Conservation (phyloP, 2,329 filamentous ascomycete species). For the Ceratocystis harringtonii region DNA sequence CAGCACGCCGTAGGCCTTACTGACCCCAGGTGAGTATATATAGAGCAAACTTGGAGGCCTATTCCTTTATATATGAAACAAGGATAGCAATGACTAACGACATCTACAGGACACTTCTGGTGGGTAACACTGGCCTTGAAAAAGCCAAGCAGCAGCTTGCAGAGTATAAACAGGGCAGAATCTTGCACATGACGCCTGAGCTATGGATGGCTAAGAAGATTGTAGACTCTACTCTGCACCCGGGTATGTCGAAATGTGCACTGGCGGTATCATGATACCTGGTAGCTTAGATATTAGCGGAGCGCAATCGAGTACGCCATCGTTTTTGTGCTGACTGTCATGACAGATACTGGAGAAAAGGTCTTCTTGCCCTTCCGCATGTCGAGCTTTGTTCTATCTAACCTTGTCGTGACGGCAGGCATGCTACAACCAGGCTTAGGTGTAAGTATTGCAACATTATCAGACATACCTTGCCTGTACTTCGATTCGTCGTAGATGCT, state of each 20-base stretch:
- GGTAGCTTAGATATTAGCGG: neutral
- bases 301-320: neutral
- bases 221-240: constrained; percentile 89
- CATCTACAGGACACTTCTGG: constrained; percentile 63
- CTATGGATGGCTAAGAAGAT: constrained; percentile 95
- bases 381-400: constrained; percentile 88
- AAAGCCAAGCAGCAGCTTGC: constrained; percentile 69
- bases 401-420: constrained; percentile 84
- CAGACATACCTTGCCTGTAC: neutral
- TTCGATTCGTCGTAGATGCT: neutral
- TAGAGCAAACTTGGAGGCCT: neutral
- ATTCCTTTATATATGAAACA: neutral
- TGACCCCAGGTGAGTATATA: constrained; percentile 71
- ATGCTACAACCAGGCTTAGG: constrained; percentile 86
- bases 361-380: constrained; percentile 94
- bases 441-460: constrained; percentile 30
- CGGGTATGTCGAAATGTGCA: constrained; percentile 43
- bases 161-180: constrained; percentile 73
- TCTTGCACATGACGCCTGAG: constrained; percentile 69
- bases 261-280: neutral
- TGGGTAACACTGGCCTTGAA: constrained; percentile 63
- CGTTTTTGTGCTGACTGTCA: too few species aligned
- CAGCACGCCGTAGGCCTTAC: constrained; percentile 77
- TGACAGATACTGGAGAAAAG: constrained; percentile 71
- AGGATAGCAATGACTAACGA: neutral